Evolutionary conservation across 192 early-diverging fungal species (phyloP), one percentile per base, ranked within the genome.

Genomic region (Backusella tuberculispora): DNA sequence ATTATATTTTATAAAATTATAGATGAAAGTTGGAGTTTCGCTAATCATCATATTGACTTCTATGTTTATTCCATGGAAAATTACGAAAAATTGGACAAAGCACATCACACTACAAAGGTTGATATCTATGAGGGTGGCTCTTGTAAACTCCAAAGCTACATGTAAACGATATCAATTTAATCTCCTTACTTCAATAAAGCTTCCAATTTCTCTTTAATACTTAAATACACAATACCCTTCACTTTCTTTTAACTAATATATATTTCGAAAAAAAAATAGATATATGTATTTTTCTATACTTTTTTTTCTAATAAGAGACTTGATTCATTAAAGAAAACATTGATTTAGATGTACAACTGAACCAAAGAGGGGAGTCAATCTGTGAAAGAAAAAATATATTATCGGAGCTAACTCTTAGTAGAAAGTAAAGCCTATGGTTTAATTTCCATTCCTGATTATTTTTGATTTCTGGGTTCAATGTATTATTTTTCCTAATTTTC

Each of bases 11-110:
- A 21, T 21, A 24, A 34, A 13, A 21, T 24, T n/a, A 46, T 48
- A 75, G 77, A 80, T 73, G 53, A 82, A 66, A 78, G 76, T 72
- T 83, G 81, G 81, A 78, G 77, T 67, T 83, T 83, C 45, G 63
- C 34, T 4, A 60, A 72, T 19, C 44, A 66, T 13, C 81, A 83
- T 46, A 77, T 83, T 71, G 81, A 83, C 69, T 79, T 72, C 56
- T 83, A 74, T 29, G 75, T 76, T 21, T 71, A 76, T 48, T 56
- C 50, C 21, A 79, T 66, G 72, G 12, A 74, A 29, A 45, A 83
- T 60, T 83, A 83, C 63, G 42, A 68, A 14, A 63, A 56, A 14
- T 72, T 83, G 37, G 76, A 77, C 44, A 34, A 70, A 1, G 56
- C 53, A 14, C 78, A 83, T 24, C 53, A 47, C n/a, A 19, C 74